Evolutionary conservation across 2,329 filamentous ascomycete genomes (phyloP), one percentile per base, ranked within the genome.

Genomic region (Sporothrix pseudoabietina): DNA sequence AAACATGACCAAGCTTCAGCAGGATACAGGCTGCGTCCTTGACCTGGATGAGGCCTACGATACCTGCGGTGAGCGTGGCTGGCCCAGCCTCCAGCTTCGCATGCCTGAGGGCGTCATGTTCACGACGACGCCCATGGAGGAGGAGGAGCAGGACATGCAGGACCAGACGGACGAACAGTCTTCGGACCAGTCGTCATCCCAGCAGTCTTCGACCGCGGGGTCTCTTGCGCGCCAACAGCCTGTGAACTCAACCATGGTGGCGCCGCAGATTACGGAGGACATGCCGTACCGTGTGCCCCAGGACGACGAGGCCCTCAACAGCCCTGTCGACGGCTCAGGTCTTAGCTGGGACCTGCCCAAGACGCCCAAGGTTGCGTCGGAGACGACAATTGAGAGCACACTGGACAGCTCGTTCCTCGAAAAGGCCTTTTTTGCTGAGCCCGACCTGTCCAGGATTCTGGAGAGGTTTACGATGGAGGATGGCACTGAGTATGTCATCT

Each of bases 1-100:
- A 22, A 80, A 81, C 75, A 78, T 77, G 12, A 63, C 65, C 6
- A 71, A 75, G 12, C 69, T 79, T 2, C 78, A 80, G 74, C 72
- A 76, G 22, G 74, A 73, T 1, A 77, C 78, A 12, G 78, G 78
- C 49, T 77, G 77, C 32, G 19, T 76, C 8, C 72, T 79, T 22
- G 78, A 79, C 41, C 69, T 79, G 39, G 78, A 78, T 1, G 78
- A 79, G n/a, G 77, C 77, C 3, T 49, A 72, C 0, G 76, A 76
- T 16, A 75, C 77, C 1, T 76, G 77, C 35, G 75, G 76, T 19
- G 73, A 74, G 41, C 57, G 47, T 3, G 78, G 78, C 10, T 79
- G 78, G 78, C 78, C 78, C 1, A 76, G 76, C 35, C 73, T 79
- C 16, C 74, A 76, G 75, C 75, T 78, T 16, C 75, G 76, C 57